Percentiles rank a stretch among this genome's conserved stretches.
Evolutionary conservation across 2,329 filamentous ascomycete genomes (phyloP).

Genomic region (Colletotrichum eremochloae): DNA sequence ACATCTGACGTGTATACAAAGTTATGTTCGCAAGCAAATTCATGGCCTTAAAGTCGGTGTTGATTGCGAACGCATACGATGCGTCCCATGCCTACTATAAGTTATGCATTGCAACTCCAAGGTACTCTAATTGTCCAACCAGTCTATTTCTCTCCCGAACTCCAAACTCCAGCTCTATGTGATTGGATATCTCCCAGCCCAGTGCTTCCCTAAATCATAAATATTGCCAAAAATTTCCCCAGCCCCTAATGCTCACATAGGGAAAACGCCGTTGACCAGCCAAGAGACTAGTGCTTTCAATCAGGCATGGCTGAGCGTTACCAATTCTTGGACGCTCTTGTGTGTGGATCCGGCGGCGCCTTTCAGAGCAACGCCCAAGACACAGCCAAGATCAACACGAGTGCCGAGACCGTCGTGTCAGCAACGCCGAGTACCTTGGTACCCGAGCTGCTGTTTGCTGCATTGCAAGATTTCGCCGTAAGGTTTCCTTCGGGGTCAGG

Average conservation of each 20-base stretch:
- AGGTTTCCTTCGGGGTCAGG: conserved; percentile 12
- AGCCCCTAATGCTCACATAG: not conserved
- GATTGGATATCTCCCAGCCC: not conserved
- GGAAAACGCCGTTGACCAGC: not conserved
- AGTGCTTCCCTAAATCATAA: too few relatives aligned
- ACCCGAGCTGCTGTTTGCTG: not conserved
- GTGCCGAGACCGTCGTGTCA: conserved; percentile 9
- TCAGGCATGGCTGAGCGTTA: too few relatives aligned
- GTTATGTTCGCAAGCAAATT: not conserved
- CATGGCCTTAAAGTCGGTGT: not conserved
- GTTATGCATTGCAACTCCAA: not conserved
- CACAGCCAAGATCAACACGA: conserved; percentile 21
- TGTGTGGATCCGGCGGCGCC: not conserved
- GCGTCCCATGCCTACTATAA: not conserved
- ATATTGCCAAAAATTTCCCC: not conserved
- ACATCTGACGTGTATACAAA: not conserved
- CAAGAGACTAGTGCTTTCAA: not conserved
- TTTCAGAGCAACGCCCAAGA: conserved; percentile 11
- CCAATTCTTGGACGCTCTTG: not conserved
- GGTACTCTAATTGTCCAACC: not conserved
- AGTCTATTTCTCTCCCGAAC: not conserved
- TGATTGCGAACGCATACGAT: not conserved
- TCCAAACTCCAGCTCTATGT: not conserved
- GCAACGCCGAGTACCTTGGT: conserved; percentile 13
- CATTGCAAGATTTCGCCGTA: not conserved